These are phyloP conservation scores for Terana coerulea DNA, from an alignment of 768 basidiomycete genomes.

Conservation along the genomic window DNA sequence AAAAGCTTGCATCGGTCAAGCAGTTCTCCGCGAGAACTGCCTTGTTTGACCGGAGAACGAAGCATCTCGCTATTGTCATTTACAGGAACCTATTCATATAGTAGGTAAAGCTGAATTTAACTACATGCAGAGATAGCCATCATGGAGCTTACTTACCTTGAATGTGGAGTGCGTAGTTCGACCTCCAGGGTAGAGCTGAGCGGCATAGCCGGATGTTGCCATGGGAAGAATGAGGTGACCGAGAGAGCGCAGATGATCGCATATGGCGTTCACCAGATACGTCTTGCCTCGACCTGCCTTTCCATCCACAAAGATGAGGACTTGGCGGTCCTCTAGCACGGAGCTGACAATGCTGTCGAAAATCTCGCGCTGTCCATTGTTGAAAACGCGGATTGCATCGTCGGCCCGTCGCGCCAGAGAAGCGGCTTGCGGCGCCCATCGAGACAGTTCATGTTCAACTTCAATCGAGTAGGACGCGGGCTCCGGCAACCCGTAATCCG, in stretches of 20 bases:
- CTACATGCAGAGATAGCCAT: neutral
- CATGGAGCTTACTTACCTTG: slow-evolving; percentile 24
- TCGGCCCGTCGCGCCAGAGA: slow-evolving; percentile 12
- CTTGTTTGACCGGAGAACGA: slow-evolving; percentile 26
- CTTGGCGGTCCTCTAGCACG: slow-evolving; percentile 10
- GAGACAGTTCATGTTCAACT: slow-evolving; percentile 16
- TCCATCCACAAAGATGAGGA: slow-evolving; percentile 33
- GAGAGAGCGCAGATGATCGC: slow-evolving; percentile 25
- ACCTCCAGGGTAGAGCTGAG: slow-evolving; percentile 35
- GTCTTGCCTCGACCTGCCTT: slow-evolving; percentile 41
- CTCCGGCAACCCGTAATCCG: slow-evolving; percentile 28
- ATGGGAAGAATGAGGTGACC: slow-evolving; percentile 31
- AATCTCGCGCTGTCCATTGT: slow-evolving; percentile 22
- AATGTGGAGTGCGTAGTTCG: slow-evolving; percentile 37
- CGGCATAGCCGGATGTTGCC: slow-evolving; percentile 38
- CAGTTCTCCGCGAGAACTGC: slow-evolving; percentile 29
- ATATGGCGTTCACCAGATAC: slow-evolving; percentile 31
- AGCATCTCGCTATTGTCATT: slow-evolving; percentile 30
- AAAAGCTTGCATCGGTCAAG: slow-evolving; percentile 28
- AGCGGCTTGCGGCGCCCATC: slow-evolving; percentile 17
- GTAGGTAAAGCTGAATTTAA: too few relatives aligned
- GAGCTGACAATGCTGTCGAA: slow-evolving; percentile 17
- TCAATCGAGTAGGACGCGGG: slow-evolving; percentile 23
- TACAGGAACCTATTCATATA: slow-evolving; percentile 30
- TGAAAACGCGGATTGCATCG: slow-evolving; percentile 13